Base-by-base conservation (phyloP, 1,284 basidiomycete species). In the Ustilago curta region DNA sequence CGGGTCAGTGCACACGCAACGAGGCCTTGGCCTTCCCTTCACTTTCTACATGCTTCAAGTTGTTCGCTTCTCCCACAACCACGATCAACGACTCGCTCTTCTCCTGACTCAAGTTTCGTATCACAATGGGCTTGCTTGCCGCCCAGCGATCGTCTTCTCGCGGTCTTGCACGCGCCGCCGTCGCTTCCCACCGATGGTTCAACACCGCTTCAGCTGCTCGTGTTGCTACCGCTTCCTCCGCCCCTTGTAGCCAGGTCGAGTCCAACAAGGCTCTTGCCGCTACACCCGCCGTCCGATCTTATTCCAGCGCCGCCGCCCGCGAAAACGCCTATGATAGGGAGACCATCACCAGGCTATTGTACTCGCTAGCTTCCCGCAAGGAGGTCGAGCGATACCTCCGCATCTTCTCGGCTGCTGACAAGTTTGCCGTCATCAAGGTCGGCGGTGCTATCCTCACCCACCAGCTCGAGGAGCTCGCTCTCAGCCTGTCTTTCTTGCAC, bases 361-460 rank as follows among this genome's bases (percentile, higher is more conserved):
- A 84, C 74, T 84, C 83, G 48, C 79, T 84, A 43, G 83, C 83
- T 27, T 84, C 83, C 47, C 80, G 83, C 59, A 83, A 82, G 54
- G 83, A 84, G 71, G 83, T 84, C 53, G 83, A 84, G 72, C 63
- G 83, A 25, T 84, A 84, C 63, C 71, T 84, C n/a, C 83, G 83
- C 69, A 84, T 84, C 72, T 84, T 84, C 59, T 76, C 73, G 29
- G 74, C 83, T 8, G 83, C 83, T 19, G 82, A 81, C 80, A 84
- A 79, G 68, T 84, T 84, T 54, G 83, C 83, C 54, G 83, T 84
- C 54, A 75, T 84, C 74, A 84, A 84, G 72, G 83, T 84, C 23
- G 83, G 83, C 37, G 83, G 83, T 40, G 83, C 83, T 31, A 84
- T 84, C 54, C 72, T 84, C 48, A 84, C 83, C 42, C 78, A 84